Base-by-base conservation (phyloP, 164 flowering plant genomes). In the Annona squamosa region DNA sequence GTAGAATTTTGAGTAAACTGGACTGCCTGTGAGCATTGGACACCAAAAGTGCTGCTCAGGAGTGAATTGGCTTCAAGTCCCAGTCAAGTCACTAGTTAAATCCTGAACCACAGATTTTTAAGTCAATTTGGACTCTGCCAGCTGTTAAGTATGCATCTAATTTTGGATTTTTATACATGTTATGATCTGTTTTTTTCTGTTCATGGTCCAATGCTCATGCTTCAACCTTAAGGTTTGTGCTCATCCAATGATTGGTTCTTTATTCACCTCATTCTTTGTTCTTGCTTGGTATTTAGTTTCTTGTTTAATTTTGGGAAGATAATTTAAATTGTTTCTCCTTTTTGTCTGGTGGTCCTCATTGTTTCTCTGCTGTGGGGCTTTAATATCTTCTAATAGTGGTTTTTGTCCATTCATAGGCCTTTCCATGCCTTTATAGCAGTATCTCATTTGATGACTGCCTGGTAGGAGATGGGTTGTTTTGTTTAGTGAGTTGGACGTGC, bases 351-450 rank as follows among this genome's bases (percentile, higher is more conserved):
- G 19, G n/a, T 63, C 6, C 19, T 41, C 41, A 18, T 18, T 18
- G 9, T 26, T 26, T 63, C 10, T 44, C 9, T 61, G 44, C 9
- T 42, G 6, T 63, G 66, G n/a, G 44, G 44, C 9, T 43, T 66
- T 41, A 12, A 4, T 43, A 7, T 61, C 41, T 67, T 61, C 72
- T 73, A 70, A 78, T 48, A 4, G 45, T 56, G 61, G 52, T 42
- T 37, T 52, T 74, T 78, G 17, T 61, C 64, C 37, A 0, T 77
- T 75, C 84, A 75, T 83, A 85, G 88, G 88, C 48, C 79, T 77
- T 71, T 86, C 88, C 69, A 79, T 86, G 85, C 88, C 88, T 84
- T 86, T 86, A 84, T 86, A 83, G 82, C 78, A 56, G 66, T 52
- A 65, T 69, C 48, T 59, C 43, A 41, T 18, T 67, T 26, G 13